phyloP scores from a whole-genome alignment of 768 basidiomycete genomes.

The Myochromella boudieri region DNA sequence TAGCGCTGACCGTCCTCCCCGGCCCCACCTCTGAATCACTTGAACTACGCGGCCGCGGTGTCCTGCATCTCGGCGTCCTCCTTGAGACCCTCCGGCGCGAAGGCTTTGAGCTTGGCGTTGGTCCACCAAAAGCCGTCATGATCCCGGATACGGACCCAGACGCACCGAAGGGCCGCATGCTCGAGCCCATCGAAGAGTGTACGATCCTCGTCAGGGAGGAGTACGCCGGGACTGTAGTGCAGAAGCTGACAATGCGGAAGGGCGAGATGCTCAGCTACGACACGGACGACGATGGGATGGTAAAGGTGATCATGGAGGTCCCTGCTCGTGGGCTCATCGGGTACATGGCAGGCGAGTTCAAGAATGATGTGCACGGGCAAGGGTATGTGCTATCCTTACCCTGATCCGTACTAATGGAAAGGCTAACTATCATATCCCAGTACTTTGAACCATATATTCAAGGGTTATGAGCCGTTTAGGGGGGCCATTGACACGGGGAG shows the following conservation, averaged over 20 bases:
- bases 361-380: slow-evolving; percentile 50
- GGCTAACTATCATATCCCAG: slow-evolving; percentile 19
- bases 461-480: slow-evolving; percentile 43
- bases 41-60: slow-evolving; percentile 48
- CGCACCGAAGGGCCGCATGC: slow-evolving; percentile 27
- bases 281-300: slow-evolving; percentile 45
- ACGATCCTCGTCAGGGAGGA: slow-evolving; percentile 45
- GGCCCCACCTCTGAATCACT: slow-evolving; percentile 50
- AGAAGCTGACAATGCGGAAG: slow-evolving; percentile 51
- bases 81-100: slow-evolving; percentile 49
- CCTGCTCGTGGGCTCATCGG: slow-evolving; percentile 49
- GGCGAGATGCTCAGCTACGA: slow-evolving; percentile 49
- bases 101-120: slow-evolving; percentile 47
- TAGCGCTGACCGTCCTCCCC: slow-evolving; percentile 47
- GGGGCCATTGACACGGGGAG: slow-evolving; percentile 47
- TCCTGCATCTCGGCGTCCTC: slow-evolving; percentile 50
- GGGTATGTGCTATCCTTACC: slow-evolving; percentile 28
- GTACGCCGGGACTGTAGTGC: slow-evolving; percentile 46
- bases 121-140: slow-evolving; percentile 51
- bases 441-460: slow-evolving; percentile 54
- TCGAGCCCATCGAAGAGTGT: slow-evolving; percentile 49
- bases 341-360: slow-evolving; percentile 53
- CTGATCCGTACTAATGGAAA: background rate
- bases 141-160: slow-evolving; percentile 38
- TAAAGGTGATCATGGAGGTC: slow-evolving; percentile 47